Base-by-base conservation (phyloP, 345 rosid genomes). In the Boechera divaricarpa region DNA sequence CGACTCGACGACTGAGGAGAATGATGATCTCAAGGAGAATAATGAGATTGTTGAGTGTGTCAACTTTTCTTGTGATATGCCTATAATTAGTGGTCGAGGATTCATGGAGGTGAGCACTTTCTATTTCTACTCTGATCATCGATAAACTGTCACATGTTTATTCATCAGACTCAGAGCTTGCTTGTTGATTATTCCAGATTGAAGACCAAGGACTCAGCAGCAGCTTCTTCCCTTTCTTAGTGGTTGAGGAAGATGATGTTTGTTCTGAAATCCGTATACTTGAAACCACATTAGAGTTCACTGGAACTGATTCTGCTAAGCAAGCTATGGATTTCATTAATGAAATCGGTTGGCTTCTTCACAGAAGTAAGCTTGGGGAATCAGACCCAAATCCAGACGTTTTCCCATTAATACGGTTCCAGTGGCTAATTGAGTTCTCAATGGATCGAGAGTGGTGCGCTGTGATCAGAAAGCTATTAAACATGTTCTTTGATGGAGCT, bases 301-400 rank as follows among this genome's bases (percentile, higher is more conserved):
- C 70, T 35, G 96, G 78, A 68, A 78, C 89, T 32, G 89, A 90
- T 85, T 76, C 88, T 31, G 91, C 89, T 79, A 87, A 84, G 70
- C 89, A 85, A 82, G 99, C 93, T 55, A 80, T 91, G 90, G 91
- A 93, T 58, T 96, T 96, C 84, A 85, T 96, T 74, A 90, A 96
- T 76, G 99, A 96, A 85, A 83, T 96, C 68, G 98, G 99, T 55
- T 96, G 99, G 99, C 88, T 96, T 73, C 89, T 96, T 76, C 98
- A 89, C 80, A 86, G 97, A 87, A 83, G 88, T 74, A 94, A 91
- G 69, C 80, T 93, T 69, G 87, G 89, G 52, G 81, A 83, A 71
- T 69, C 82, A 76, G 88, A 89, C 77, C 91, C 99, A 13, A 84
- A 84, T 56, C 60, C 80, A 3, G 90, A 88, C 13, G 85, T 63